phyloP scores from a whole-genome alignment of 2,329 filamentous ascomycete species.

The Allantophomopsis cytisporea region DNA sequence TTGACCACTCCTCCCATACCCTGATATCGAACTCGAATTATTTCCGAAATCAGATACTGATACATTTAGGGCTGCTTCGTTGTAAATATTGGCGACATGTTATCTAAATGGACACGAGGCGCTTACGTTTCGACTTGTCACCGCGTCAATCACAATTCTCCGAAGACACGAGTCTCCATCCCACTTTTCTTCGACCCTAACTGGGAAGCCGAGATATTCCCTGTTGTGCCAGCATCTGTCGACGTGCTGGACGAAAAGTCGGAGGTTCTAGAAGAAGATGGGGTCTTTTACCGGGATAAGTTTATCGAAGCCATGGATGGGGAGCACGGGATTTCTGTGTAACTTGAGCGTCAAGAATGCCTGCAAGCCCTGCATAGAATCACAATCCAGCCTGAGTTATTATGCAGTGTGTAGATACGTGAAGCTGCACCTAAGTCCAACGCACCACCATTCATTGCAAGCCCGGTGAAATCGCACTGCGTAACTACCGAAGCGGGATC shows the following conservation, averaged over 20 bases:
- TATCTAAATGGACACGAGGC: constrained; percentile 3
- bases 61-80: constrained; percentile 3
- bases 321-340: too few species aligned
- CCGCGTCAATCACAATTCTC: constrained; percentile 3
- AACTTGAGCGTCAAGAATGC: too few species aligned
- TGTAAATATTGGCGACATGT: constrained; percentile 4
- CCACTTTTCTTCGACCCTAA: constrained; percentile 8
- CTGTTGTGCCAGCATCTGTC: constrained; percentile 1
- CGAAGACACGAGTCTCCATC: constrained; percentile 4
- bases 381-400: too few species aligned
- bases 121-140: constrained; percentile 3
- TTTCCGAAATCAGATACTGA: neutral
- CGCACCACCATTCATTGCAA: too few species aligned
- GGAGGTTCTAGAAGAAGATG: neutral
- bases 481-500: too few species aligned
- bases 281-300: constrained; percentile 3
- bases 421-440: too few species aligned
- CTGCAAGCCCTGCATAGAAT: too few species aligned
- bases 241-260: neutral
- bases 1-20: too few species aligned
- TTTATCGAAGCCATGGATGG: constrained; percentile 1
- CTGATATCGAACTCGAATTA: too few species aligned
- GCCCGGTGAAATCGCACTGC: too few species aligned
- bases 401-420: too few species aligned
- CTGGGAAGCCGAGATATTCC: constrained; percentile 6